A percentile compares a stretch with the other conserved stretches of the same genome.
These are phyloP conservation scores for Hypoxylon lienhwacheense DNA, from an alignment of 495 filamentous ascomycete genomes.

Conservation along the genomic window DNA sequence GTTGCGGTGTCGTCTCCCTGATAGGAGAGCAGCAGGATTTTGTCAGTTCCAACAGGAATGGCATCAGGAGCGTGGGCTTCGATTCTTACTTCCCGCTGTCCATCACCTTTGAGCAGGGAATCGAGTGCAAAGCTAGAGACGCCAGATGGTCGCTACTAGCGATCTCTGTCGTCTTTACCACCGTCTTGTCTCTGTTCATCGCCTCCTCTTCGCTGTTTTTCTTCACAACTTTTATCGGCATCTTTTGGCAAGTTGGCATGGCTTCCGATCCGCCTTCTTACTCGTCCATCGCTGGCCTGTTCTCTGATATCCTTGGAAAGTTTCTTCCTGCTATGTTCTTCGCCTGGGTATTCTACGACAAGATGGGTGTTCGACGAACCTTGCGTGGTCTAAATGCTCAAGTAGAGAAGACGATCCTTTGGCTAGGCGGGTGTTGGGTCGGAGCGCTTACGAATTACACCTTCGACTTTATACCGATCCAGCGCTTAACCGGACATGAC, in stretches of 20 bases:
- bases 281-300: slow-evolving; percentile 51
- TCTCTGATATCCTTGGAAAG: slow-evolving; percentile 71
- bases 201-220: slow-evolving; percentile 70
- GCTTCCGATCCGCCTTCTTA: slow-evolving; percentile 73
- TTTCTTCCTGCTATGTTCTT: slow-evolving; percentile 77
- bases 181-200: slow-evolving; percentile 67
- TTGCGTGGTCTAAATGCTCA: slow-evolving; percentile 64
- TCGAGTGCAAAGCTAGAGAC: slow-evolving; percentile 62
- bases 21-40: slow-evolving; percentile 69
- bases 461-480: slow-evolving; percentile 79
- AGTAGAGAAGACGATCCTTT: slow-evolving; percentile 72
- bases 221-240: slow-evolving; percentile 67
- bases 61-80: slow-evolving; percentile 68
- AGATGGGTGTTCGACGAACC: slow-evolving; percentile 57
- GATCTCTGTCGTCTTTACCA: slow-evolving; percentile 69
- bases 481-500: slow-evolving; percentile 75
- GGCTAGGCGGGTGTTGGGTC: slow-evolving; percentile 74
- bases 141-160: slow-evolving; percentile 73
- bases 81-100: slow-evolving; percentile 77
- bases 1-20: slow-evolving; percentile 72
- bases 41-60: slow-evolving; percentile 59
- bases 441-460: slow-evolving; percentile 83
- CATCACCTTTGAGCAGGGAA: slow-evolving; percentile 61
- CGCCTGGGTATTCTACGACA: slow-evolving; percentile 72
- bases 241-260: slow-evolving; percentile 78